Evolutionary conservation across 2,329 filamentous ascomycete genomes (phyloP).

Genomic region (Stemphylium vesicarium): DNA sequence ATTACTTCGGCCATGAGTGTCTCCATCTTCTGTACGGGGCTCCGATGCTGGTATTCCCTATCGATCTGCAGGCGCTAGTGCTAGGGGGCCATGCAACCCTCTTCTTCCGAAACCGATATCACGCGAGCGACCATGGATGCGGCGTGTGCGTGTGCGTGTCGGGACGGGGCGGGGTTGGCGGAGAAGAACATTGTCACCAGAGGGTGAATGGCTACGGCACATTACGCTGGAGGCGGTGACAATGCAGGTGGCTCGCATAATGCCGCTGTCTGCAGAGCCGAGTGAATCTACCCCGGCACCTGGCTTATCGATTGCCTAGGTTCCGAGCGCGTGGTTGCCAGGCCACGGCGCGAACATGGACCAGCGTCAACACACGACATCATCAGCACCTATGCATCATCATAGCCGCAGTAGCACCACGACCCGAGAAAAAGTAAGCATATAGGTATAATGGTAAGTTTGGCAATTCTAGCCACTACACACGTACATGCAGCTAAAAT

Average conservation of each 20-base stretch:
- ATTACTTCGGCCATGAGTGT: constrained; percentile 43
- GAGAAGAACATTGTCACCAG: neutral
- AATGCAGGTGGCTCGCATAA: neutral
- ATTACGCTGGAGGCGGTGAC: neutral
- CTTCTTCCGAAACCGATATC: constrained; percentile 13
- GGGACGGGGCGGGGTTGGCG: constrained; percentile 9
- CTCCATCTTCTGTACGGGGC: constrained; percentile 26
- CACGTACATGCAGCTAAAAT: neutral
- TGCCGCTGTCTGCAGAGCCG: too few species aligned
- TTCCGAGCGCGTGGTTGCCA: constrained; percentile 2
- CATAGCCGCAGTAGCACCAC: too few species aligned
- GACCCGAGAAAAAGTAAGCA: too few species aligned
- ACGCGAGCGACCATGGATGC: neutral
- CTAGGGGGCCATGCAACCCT: constrained; percentile 27
- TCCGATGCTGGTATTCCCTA: constrained; percentile 17
- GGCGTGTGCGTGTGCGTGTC: too few species aligned
- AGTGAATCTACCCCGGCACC: too few species aligned
- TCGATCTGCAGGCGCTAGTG: constrained; percentile 26
- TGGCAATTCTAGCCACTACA: neutral
- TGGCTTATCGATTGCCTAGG: constrained; percentile 6
- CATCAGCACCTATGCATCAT: neutral
- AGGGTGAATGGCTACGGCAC: constrained; percentile 1
- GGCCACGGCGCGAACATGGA: constrained; percentile 11
- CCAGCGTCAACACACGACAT: constrained; percentile 4
- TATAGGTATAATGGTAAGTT: constrained; percentile 7